phyloP scores from a whole-genome alignment of 2,329 filamentous ascomycete species.

The Penicillium sp. region DNA sequence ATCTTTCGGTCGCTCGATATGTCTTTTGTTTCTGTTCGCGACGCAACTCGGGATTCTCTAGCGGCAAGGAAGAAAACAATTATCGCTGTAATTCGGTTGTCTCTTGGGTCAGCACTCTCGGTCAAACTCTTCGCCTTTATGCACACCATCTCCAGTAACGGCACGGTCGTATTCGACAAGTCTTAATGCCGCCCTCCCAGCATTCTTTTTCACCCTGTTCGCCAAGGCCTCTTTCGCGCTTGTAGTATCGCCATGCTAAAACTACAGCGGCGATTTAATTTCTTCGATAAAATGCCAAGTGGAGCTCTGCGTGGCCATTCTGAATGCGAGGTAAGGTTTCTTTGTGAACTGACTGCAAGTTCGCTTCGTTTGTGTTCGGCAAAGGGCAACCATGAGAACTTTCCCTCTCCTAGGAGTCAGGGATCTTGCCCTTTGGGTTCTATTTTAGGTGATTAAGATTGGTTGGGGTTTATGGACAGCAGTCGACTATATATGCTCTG shows the following conservation, averaged over 20 bases:
- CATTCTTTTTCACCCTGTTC: conserved; percentile 7
- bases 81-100: conserved; percentile 45
- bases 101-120: conserved; percentile 39
- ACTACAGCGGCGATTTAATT: conserved; percentile 12
- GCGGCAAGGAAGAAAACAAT: conserved; percentile 39
- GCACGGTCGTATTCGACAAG: conserved; percentile 38
- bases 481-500: too few relatives aligned
- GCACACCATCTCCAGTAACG: conserved; percentile 39
- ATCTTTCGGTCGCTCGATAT: conserved; percentile 35
- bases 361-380: too few relatives aligned
- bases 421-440: too few relatives aligned
- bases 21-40: conserved; percentile 37
- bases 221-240: conserved; percentile 22
- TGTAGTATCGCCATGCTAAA: conserved; percentile 21
- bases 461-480: too few relatives aligned
- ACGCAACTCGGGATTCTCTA: conserved; percentile 36
- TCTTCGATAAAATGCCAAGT: conserved; percentile 7
- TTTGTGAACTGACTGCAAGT: neutral
- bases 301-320: neutral
- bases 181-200: conserved; percentile 14
- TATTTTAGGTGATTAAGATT: too few relatives aligned
- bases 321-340: neutral
- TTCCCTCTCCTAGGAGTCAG: too few relatives aligned
- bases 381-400: too few relatives aligned
- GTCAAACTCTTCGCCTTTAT: conserved; percentile 33